Evolutionary conservation across 192 early-diverging fungal genomes (phyloP).

Genomic region (Mortierella alpina): DNA sequence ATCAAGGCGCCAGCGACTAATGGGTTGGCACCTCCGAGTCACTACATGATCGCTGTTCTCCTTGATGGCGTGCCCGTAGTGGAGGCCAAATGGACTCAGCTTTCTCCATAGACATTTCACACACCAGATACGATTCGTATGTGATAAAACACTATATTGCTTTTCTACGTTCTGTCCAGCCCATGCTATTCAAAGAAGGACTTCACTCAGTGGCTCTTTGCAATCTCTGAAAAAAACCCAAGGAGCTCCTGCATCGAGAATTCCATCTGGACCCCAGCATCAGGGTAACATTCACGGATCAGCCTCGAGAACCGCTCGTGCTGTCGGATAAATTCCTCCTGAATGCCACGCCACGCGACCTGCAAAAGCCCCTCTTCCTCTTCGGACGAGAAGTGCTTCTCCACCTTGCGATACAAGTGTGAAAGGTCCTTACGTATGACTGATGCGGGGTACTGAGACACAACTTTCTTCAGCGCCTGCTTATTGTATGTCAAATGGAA

Average conservation of each 20-base stretch:
- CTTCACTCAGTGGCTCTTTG: slow-evolving; percentile 56
- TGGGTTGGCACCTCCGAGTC: slow-evolving; percentile 36
- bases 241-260: slow-evolving; percentile 88
- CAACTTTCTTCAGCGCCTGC: slow-evolving; percentile 83
- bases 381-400: slow-evolving; percentile 93
- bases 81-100: slow-evolving; percentile 47
- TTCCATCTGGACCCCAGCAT: slow-evolving; percentile 82
- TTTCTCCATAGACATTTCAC: slow-evolving; percentile 15
- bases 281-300: slow-evolving; percentile 88
- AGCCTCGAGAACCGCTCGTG: slow-evolving; percentile 85
- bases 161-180: not conserved
- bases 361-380: slow-evolving; percentile 83
- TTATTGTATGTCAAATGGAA: slow-evolving; percentile 90
- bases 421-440: slow-evolving; percentile 85
- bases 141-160: not conserved
- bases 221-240: slow-evolving; percentile 77
- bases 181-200: not conserved
- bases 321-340: slow-evolving; percentile 85
- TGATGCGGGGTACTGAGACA: slow-evolving; percentile 86
- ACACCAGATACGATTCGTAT: no score
- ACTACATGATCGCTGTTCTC: slow-evolving; percentile 48
- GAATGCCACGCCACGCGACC: slow-evolving; percentile 92
- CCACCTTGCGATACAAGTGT: slow-evolving; percentile 88
- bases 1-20: slow-evolving; percentile 42
- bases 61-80: slow-evolving; percentile 39